Evolutionary conservation across 2,329 filamentous ascomycete species (phyloP).

Genomic region (Venturia oleaginea): DNA sequence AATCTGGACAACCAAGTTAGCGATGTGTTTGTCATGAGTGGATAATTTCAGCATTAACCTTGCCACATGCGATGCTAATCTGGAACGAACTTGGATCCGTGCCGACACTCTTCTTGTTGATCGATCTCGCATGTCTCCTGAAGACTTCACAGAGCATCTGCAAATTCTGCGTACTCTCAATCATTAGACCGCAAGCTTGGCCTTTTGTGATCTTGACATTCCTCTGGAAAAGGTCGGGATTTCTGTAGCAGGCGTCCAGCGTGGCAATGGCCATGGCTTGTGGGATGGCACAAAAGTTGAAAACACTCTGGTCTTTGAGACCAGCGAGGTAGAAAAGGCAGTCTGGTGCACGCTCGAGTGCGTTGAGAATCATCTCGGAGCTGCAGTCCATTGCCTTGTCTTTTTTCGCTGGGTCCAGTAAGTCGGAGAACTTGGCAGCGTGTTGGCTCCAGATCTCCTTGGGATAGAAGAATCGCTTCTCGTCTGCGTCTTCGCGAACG

Average conservation of each 20-base stretch:
- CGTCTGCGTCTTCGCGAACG: slow-evolving; percentile 78
- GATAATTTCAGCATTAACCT: slow-evolving; percentile 41
- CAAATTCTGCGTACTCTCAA: slow-evolving; percentile 85
- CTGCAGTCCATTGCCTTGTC: slow-evolving; percentile 73
- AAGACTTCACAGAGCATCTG: slow-evolving; percentile 74
- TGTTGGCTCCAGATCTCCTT: slow-evolving; percentile 96
- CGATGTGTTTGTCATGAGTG: not conserved
- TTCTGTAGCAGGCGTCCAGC: slow-evolving; percentile 83
- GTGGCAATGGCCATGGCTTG: slow-evolving; percentile 97
- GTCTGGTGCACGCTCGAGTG: slow-evolving; percentile 77
- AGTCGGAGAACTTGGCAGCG: slow-evolving; percentile 78
- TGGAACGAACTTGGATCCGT: slow-evolving; percentile 85
- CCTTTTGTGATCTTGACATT: slow-evolving; percentile 98
- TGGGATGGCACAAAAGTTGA: slow-evolving; percentile 97
- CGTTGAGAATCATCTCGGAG: slow-evolving; percentile 90
- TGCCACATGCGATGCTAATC: slow-evolving; percentile 83
- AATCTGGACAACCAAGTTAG: slow-evolving; percentile 46
- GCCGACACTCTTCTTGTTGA: slow-evolving; percentile 90
- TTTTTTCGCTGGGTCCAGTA: slow-evolving; percentile 74
- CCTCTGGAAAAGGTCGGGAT: slow-evolving; percentile 72
- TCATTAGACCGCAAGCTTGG: slow-evolving; percentile 84
- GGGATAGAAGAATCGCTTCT: slow-evolving; percentile 87
- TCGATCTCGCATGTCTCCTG: slow-evolving; percentile 64
- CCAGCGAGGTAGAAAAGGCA: slow-evolving; percentile 97
- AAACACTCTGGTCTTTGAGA: slow-evolving; percentile 89